Percentiles rank a stretch among this genome's conserved stretches.
phyloP scores from a whole-genome alignment of 768 basidiomycete species.

The Pleurotus platypus region DNA sequence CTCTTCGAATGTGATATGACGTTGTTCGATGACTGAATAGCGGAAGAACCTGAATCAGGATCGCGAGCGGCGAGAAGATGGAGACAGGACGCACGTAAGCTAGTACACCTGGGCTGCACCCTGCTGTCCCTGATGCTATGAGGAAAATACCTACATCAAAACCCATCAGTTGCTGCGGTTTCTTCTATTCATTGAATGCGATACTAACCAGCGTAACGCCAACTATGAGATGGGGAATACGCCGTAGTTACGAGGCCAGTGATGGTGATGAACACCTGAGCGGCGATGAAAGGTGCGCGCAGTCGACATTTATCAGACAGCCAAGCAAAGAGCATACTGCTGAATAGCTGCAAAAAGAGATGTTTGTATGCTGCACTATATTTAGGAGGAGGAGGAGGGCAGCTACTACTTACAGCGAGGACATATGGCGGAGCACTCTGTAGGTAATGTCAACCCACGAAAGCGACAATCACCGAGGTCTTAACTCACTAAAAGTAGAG shows the following conservation, averaged over 20 bases:
- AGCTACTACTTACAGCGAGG: slow-evolving; percentile 34
- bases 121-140: slow-evolving; percentile 39
- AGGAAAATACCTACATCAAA: slow-evolving; percentile 38
- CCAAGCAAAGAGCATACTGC: slow-evolving; percentile 40
- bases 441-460: background rate
- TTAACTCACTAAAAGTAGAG: slow-evolving; percentile 36
- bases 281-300: slow-evolving; percentile 38
- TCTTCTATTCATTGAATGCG: background rate
- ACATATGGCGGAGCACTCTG: slow-evolving; percentile 49
- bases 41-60: background rate
- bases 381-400: slow-evolving; percentile 7
- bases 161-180: slow-evolving; percentile 1
- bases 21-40: slow-evolving; percentile 43
- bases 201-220: slow-evolving; percentile 38
- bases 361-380: background rate
- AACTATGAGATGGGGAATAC: slow-evolving; percentile 28
- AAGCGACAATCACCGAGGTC: background rate
- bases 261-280: slow-evolving; percentile 37
- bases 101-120: slow-evolving; percentile 43
- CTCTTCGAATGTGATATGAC: slow-evolving; percentile 46
- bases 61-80: background rate
- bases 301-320: slow-evolving; percentile 42
- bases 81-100: slow-evolving; percentile 37
- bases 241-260: slow-evolving; percentile 39
- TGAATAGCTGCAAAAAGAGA: slow-evolving; percentile 25